Base-by-base conservation (phyloP, 169 alveolate genomes). In the Cryptosporidium felis region DNA sequence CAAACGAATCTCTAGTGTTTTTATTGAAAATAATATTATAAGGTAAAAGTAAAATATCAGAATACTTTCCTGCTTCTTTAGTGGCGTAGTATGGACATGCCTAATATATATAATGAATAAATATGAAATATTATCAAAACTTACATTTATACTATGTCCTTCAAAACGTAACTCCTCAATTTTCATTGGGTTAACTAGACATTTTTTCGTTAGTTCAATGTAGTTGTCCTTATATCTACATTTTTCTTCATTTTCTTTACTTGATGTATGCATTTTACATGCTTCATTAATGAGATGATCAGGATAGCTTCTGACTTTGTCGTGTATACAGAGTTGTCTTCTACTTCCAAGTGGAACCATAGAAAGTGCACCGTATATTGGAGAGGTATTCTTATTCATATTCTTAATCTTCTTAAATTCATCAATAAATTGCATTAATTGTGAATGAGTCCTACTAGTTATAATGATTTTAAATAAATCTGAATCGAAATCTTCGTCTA, bases 11-110 rank as follows among this genome's bases (percentile, higher is more conserved):
- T 80, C 91, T 44, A 1, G 91, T 60, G 16, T 81, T 66, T 59
- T 89, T 91, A 44, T 92, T 92, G 66, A 92, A 89, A 28, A 92
- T 89, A 62, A 89, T 90, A 58, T 88, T 91, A 80, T 92, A 92
- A 32, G 95, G 95, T 49, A 89, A 65, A 38, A 92, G 90, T 26
- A 90, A 47, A 41, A 92, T 90, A 47, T 92, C 95, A 8, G 94
- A 90, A 63, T 67, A 59, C 26, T 89, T 42, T 26, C 88, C 60
- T 60, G 91, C 91, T 59, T 90, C 91, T 51, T 89, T 92, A 46
- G 90, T 81, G 26, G 89, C 90, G 56, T 85, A 80, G 59, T 89
- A 92, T 21, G 95, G 95, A 46, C 94, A 91, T 58, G 91, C 89
- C 80, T 67, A 30, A 81, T 60, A 51, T 61, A 81, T 82, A 58